Conservation (phyloP, 495 filamentous ascomycete genomes). For the Aspergillus asperescens region DNA sequence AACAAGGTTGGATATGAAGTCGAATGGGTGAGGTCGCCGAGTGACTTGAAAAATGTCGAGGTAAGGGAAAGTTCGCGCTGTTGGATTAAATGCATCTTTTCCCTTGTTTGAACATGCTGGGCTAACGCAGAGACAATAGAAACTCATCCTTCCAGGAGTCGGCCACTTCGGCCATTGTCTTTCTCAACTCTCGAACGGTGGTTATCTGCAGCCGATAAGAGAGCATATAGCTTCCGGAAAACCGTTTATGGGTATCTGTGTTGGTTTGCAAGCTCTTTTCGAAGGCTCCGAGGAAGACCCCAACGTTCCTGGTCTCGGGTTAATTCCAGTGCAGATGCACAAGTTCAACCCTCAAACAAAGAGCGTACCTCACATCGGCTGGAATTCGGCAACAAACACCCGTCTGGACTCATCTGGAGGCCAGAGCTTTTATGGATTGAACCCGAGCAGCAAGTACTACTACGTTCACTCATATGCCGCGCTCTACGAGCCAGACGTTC, state of each 20-base stretch:
- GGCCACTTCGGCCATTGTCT: conserved; percentile 97
- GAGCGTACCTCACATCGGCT: conserved; percentile 94
- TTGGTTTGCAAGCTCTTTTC: conserved; percentile 88
- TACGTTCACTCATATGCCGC: conserved; percentile 95
- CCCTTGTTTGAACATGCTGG: background rate
- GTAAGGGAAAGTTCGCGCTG: conserved; percentile 39
- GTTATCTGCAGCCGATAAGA: conserved; percentile 73
- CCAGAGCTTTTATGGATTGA: conserved; percentile 65
- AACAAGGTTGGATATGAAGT: conserved; percentile 89
- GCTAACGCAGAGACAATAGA: conserved; percentile 42
- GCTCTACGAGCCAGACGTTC: conserved; percentile 61
- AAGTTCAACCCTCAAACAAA: conserved; percentile 75
- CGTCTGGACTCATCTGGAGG: conserved; percentile 40
- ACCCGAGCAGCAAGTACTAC: conserved; percentile 86
- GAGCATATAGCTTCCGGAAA: conserved; percentile 80
- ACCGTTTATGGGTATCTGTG: conserved; percentile 97
- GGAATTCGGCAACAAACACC: conserved; percentile 76
- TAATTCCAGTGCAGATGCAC: conserved; percentile 65
- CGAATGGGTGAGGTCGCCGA: conserved; percentile 82
- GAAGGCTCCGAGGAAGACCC: conserved; percentile 74
- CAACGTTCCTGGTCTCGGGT: conserved; percentile 61
- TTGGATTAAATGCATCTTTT: background rate
- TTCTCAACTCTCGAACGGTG: conserved; percentile 68
- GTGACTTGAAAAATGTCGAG: conserved; percentile 78
- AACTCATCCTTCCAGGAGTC: conserved; percentile 89